Percentiles rank a stretch among this genome's conserved stretches.
Evolutionary conservation across 2,329 filamentous ascomycete species (phyloP).

Genomic region (Fusarium ambrosium): DNA sequence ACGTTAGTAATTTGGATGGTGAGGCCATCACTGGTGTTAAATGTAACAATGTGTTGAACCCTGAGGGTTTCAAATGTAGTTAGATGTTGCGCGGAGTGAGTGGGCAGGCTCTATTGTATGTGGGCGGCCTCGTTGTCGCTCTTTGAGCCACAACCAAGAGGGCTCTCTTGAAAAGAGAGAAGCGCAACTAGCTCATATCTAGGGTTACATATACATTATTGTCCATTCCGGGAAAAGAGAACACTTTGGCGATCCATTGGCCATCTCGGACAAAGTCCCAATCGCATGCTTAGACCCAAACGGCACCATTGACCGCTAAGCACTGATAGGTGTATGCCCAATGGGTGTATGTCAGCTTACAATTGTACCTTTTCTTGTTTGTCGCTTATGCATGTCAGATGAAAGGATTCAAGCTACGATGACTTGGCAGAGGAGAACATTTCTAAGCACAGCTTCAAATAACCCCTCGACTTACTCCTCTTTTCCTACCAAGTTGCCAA

Average conservation of each 20-base stretch:
- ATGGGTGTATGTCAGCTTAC: not conserved
- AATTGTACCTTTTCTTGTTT: not conserved
- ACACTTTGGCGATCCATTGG: not conserved
- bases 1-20: no score
- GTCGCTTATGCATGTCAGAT: not conserved
- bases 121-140: no score
- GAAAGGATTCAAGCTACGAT: not conserved
- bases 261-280: not conserved
- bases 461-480: not conserved
- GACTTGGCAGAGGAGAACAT: not conserved
- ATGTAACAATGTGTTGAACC: no score
- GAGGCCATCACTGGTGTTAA: no score
- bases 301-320: not conserved
- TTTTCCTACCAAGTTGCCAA: not conserved
- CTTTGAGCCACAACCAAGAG: no score
- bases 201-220: not conserved
- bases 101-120: no score
- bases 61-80: no score
- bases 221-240: not conserved
- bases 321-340: not conserved
- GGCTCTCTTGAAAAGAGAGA: no score
- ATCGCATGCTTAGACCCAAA: not conserved
- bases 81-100: no score
- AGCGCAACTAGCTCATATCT: no score
- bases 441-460: not conserved